phyloP scores from a whole-genome alignment of 805 yeast genomes.

The Blastobotrys chiropterorum region DNA sequence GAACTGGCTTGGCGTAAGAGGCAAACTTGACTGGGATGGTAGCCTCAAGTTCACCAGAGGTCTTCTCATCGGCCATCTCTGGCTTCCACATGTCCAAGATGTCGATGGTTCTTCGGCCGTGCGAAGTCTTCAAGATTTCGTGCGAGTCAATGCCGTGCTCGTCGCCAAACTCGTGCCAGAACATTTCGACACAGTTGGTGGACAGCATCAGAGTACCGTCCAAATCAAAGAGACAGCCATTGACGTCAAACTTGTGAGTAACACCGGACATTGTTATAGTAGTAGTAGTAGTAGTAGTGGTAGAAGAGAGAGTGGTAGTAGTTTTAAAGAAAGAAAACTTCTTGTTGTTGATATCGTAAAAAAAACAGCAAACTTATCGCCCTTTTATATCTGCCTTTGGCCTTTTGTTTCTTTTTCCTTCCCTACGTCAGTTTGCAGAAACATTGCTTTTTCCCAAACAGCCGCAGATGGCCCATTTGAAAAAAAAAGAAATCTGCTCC shows the following conservation, averaged over 20 bases:
- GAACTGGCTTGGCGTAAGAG: slow-evolving; percentile 64
- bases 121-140: slow-evolving; percentile 65
- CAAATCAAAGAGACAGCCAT: slow-evolving; percentile 66
- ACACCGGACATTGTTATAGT: slow-evolving; percentile 2
- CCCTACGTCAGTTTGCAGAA: neutral
- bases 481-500: neutral
- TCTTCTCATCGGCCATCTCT: slow-evolving; percentile 59
- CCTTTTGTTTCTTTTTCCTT: neutral
- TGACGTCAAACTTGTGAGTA: slow-evolving; percentile 25
- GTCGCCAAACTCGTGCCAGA: slow-evolving; percentile 71
- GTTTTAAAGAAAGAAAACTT: neutral
- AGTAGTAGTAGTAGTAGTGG: neutral
- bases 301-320: neutral
- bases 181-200: slow-evolving; percentile 73
- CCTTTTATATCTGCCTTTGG: slow-evolving; percentile 1
- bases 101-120: slow-evolving; percentile 81
- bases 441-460: neutral
- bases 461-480: neutral
- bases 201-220: slow-evolving; percentile 86
- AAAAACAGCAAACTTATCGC: neutral
- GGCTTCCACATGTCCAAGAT: slow-evolving; percentile 71
- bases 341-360: neutral
- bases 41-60: slow-evolving; percentile 61
- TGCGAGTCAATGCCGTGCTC: slow-evolving; percentile 64
- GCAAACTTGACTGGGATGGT: slow-evolving; percentile 68